Evolutionary conservation across 768 basidiomycete species (phyloP).

Genomic region (Lentinula aciculospora): DNA sequence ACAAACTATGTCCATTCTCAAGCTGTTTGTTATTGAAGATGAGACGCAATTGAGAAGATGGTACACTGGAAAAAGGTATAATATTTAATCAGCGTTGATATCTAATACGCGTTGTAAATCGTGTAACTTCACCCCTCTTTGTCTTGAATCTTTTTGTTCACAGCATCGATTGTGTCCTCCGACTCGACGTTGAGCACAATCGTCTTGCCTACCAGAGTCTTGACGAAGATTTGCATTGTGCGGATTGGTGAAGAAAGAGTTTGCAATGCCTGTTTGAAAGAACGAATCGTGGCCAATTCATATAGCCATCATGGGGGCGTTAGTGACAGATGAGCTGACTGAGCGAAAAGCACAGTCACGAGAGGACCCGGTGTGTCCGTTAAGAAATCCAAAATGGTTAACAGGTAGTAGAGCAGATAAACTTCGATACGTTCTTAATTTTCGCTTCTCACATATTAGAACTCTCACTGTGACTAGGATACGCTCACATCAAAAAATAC

Average conservation of each 20-base stretch:
- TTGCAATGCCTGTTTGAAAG: background rate
- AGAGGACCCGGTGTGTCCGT: too few species aligned
- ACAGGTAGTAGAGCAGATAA: background rate
- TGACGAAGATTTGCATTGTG: conserved; percentile 3
- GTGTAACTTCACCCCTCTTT: conserved; percentile 2
- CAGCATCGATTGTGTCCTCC: background rate
- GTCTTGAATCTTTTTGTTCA: background rate
- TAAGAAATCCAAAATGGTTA: too few species aligned
- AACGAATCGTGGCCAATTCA: background rate
- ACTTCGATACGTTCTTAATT: background rate
- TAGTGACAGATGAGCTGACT: too few species aligned
- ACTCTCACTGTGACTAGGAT: too few species aligned
- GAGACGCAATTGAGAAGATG: background rate
- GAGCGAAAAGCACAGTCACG: background rate
- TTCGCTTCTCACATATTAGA: too few species aligned
- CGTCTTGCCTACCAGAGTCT: conserved; percentile 2
- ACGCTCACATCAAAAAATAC: too few species aligned
- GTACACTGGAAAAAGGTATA: background rate
- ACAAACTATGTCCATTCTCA: background rate
- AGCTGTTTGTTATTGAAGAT: background rate
- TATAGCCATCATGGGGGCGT: background rate
- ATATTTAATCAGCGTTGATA: background rate
- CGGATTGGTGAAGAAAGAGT: background rate
- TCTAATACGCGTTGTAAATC: background rate
- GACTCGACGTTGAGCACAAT: background rate